A percentile compares a stretch with the other conserved stretches of the same genome.
These are phyloP conservation scores for Leucosporidium scottii DNA, from an alignment of 768 basidiomycete species.

Conservation along the genomic window DNA sequence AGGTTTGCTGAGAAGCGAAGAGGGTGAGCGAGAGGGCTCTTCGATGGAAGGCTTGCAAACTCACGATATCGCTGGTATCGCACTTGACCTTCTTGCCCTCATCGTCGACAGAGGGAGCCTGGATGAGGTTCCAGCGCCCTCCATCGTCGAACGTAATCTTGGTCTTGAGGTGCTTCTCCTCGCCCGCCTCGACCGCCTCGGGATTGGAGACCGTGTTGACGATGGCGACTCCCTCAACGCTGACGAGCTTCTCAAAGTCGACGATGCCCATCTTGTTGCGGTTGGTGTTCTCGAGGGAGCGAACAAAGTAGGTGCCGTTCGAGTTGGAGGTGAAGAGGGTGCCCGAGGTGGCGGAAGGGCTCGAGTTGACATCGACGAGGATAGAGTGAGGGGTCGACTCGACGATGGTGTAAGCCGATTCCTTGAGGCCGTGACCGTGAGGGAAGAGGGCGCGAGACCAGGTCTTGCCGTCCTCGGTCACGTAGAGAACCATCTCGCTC, in stretches of 20 bases:
- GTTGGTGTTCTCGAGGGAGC: constrained; percentile 86
- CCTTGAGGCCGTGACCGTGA: constrained; percentile 60
- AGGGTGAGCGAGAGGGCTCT: no score
- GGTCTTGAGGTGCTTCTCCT: constrained; percentile 67
- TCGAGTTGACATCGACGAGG: constrained; percentile 82
- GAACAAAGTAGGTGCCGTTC: constrained; percentile 85
- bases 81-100: constrained; percentile 62
- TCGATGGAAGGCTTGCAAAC: neutral
- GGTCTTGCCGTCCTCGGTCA: constrained; percentile 67
- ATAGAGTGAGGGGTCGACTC: constrained; percentile 89
- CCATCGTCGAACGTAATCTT: constrained; percentile 87
- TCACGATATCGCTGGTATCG: constrained; percentile 48
- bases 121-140: constrained; percentile 67
- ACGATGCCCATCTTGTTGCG: constrained; percentile 80
- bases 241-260: constrained; percentile 82
- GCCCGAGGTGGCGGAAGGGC: constrained; percentile 56
- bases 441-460: constrained; percentile 93
- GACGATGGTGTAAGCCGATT: constrained; percentile 93
- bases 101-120: constrained; percentile 54
- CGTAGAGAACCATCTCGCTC: constrained; percentile 78
- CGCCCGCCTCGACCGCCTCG: constrained; percentile 68
- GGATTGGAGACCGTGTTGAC: constrained; percentile 81
- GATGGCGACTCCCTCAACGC: constrained; percentile 73
- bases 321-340: constrained; percentile 93
- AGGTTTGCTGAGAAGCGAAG: constrained; percentile 45